Evolutionary conservation across 306 rosid species (phyloP), one percentile per base, ranked within the genome.

Genomic region (Cicer yamashitae): DNA sequence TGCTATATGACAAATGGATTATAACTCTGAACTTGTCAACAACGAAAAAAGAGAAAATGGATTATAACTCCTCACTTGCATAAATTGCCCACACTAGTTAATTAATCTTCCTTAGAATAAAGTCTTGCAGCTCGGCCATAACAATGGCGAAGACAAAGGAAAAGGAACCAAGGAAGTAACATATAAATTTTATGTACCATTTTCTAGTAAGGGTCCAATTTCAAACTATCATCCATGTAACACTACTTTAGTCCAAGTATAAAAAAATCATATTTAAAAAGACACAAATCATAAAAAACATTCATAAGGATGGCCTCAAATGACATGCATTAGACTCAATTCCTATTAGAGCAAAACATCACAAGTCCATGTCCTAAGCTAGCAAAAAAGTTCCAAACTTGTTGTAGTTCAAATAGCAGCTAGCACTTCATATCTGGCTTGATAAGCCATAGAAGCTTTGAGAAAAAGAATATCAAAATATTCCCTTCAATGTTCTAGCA

Each of bases 351-450:
- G 57, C 58, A 48, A 70, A 70, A 37, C 38, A 52, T 50, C 60
- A 51, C 47, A 70, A 11, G 15, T 22, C 13, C 40, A 8, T 37
- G 14, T 50, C 22, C 11, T 30, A 68, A 44, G 30, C 60, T 48
- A 48, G 73, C 30, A 69, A 7, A 67, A 25, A 37, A 58, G 39
- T 14, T 46, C 70, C 37, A 4, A 52, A 48, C 6, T 53, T 34
- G 37, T 70, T 34, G 62, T 13, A n/a, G 67, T 73, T 69, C 44
- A 57, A 73, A 44, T 56, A 58, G 8, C 25, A 58, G 54, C 38
- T 66, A 7, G 22, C 74, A 22, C 70, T 68, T 62, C 53, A 79
- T 57, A 22, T 68, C 37, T 62, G 47, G 43, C 74, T 45, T 25
- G 37, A 13, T 25, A 22, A 77, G 43, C 15, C 41, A 57, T 17